Evolutionary conservation across 2,329 filamentous ascomycete genomes (phyloP), one percentile per base, ranked within the genome.

Genomic region (Plectosphaerella sp.): DNA sequence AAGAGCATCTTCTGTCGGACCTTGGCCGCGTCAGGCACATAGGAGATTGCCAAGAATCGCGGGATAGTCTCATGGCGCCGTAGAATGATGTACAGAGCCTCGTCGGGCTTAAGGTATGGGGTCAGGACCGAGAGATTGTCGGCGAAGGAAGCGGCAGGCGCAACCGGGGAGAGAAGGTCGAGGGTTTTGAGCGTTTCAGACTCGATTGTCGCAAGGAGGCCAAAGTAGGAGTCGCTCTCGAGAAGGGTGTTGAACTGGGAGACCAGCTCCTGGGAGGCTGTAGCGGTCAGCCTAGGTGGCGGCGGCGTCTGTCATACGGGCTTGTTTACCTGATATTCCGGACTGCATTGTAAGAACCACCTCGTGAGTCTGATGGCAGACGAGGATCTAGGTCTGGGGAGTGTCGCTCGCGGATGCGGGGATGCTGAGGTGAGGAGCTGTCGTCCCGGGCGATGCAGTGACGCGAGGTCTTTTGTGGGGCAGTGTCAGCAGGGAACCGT

Each of bases 1-100:
- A 93, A 92, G 20, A 94, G 80, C 86, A 90, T 94, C 77, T 94
- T 94, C 67, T 91, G 87, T 39, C 89, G 84, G 52, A 94, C 89
- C 25, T 86, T 87, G 39, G 89, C 89, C 1, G 82, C 66, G 68
- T 93, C 88, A 24, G 89, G 90, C 6, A 94, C 84, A 67, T 91
- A 94, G 36, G 88, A 91, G 36, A 92, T 74, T 45, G 86, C 87
- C 24, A 88, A 72, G 57, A 91, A 83, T 58, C 68, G 70, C n/a
- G 79, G 80, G 4, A 74, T 68, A 37, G 69, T 66, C 49, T 83
- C 76, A 66, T 86, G 78, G 51, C 86, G 84, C 47, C 88, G 86
- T 42, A 94, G 81, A 61, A 94, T 80, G 60, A 89, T 77, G 72
- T 92, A 94, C 45, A 87, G 77, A 0, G 90, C 84, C 52, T 79